Percentiles rank a stretch among this genome's conserved stretches.
Conservation (phyloP, 2,329 filamentous ascomycete genomes). For the Aspergillus tanneri region DNA sequence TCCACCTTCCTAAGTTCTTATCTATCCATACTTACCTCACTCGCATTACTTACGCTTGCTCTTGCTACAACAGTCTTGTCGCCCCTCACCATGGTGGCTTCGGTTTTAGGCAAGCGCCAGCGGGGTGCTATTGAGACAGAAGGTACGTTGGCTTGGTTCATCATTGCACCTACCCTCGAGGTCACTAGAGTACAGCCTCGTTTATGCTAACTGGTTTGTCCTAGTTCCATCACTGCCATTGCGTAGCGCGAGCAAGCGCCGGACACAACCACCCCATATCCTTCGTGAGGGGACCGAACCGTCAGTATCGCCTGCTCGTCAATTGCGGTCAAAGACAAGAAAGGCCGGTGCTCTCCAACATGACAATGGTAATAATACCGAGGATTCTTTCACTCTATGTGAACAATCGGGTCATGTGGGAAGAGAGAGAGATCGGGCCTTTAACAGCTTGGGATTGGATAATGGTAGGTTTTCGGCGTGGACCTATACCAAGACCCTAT, state of each 20-base stretch:
- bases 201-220: conserved; percentile 15
- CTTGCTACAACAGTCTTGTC: conserved; percentile 12
- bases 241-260: conserved; percentile 48
- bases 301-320: conserved; percentile 28
- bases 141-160: conserved; percentile 35
- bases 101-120: conserved; percentile 47
- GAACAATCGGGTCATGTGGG: conserved; percentile 51
- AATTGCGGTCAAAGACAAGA: conserved; percentile 40
- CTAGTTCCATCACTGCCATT: conserved; percentile 29
- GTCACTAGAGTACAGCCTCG: neutral
- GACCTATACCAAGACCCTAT: neutral
- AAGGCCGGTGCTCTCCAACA: conserved; percentile 24
- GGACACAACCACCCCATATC: conserved; percentile 45
- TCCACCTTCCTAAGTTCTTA: neutral
- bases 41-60: conserved; percentile 21
- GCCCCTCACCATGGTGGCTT: conserved; percentile 37
- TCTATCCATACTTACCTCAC: conserved; percentile 5
- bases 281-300: conserved; percentile 34
- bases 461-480: conserved; percentile 30
- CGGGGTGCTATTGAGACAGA: conserved; percentile 38
- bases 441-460: conserved; percentile 38
- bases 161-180: conserved; percentile 13
- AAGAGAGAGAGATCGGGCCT: conserved; percentile 30
- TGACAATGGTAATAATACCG: conserved; percentile 28
- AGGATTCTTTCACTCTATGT: conserved; percentile 30